A percentile compares a stretch with the other conserved stretches of the same genome.
Conservation (phyloP, 768 basidiomycete genomes). For the Rhizopogon rudus region DNA sequence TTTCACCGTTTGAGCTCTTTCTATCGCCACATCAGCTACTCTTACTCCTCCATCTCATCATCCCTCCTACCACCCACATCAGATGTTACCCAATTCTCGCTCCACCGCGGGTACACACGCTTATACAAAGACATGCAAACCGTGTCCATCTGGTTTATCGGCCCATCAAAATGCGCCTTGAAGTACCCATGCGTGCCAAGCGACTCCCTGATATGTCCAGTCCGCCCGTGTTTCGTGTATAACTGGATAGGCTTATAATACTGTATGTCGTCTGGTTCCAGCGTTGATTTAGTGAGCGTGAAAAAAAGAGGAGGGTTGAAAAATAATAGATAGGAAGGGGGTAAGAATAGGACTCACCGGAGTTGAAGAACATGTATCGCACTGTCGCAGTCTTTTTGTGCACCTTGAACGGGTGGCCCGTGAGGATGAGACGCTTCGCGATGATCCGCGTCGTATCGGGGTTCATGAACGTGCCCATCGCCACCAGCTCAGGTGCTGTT, state of each 20-base stretch:
- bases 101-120: conserved; percentile 89
- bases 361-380: conserved; percentile 97
- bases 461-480: conserved; percentile 81
- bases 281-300: conserved; percentile 1
- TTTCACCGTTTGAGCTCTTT: not conserved
- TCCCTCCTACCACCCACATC: conserved; percentile 9
- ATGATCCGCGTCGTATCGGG: conserved; percentile 90
- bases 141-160: conserved; percentile 94
- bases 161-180: conserved; percentile 94
- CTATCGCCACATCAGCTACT: too few relatives aligned
- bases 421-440: conserved; percentile 91
- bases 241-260: conserved; percentile 95
- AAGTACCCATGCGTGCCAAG: conserved; percentile 97
- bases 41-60: conserved; percentile 21
- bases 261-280: conserved; percentile 65
- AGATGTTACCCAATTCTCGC: conserved; percentile 42
- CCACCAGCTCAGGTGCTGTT: conserved; percentile 78
- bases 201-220: conserved; percentile 86
- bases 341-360: conserved; percentile 42
- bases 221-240: conserved; percentile 85
- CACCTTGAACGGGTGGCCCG: conserved; percentile 95
- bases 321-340: not conserved
- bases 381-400: conserved; percentile 97
- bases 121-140: conserved; percentile 96
- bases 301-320: not conserved